These are phyloP conservation scores for Graphiopsis chlorocephala DNA, from an alignment of 2,329 filamentous ascomycete species.

Conservation along the genomic window DNA sequence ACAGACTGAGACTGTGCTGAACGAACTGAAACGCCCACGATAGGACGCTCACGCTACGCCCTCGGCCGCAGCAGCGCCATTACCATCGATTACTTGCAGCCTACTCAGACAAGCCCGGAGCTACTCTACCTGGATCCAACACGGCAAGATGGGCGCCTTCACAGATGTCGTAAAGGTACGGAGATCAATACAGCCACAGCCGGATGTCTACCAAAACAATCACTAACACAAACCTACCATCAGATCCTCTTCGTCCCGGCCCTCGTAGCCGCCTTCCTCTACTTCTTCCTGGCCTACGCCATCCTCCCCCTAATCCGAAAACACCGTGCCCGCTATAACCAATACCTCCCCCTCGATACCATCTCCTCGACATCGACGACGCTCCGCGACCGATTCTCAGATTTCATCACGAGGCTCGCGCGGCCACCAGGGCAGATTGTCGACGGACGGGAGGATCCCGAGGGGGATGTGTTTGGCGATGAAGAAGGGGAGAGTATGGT, in stretches of 20 bases:
- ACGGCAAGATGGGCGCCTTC: constrained; percentile 2
- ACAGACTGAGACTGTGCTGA: background rate
- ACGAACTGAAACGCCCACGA: no score
- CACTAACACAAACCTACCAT: background rate
- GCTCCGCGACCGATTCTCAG: constrained; percentile 34
- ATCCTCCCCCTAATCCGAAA: constrained; percentile 45
- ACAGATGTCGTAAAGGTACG: constrained; percentile 8
- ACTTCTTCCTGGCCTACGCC: constrained; percentile 40
- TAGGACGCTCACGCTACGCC: background rate
- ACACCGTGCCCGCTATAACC: constrained; percentile 44
- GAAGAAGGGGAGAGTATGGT: constrained; percentile 49
- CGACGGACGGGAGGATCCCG: constrained; percentile 24
- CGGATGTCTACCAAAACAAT: background rate
- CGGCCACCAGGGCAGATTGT: constrained; percentile 32
- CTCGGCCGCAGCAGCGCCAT: background rate
- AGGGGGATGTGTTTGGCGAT: constrained; percentile 40
- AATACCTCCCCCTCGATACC: constrained; percentile 39
- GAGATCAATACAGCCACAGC: background rate
- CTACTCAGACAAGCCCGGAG: background rate
- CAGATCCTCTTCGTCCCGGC: constrained; percentile 48
- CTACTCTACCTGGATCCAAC: background rate
- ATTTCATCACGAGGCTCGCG: constrained; percentile 35
- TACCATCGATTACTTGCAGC: background rate
- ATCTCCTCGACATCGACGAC: constrained; percentile 29
- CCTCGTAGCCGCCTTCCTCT: constrained; percentile 43